Base-by-base conservation (phyloP, 352 stramenopile genomes). In the Aphanomyces stellatus region DNA sequence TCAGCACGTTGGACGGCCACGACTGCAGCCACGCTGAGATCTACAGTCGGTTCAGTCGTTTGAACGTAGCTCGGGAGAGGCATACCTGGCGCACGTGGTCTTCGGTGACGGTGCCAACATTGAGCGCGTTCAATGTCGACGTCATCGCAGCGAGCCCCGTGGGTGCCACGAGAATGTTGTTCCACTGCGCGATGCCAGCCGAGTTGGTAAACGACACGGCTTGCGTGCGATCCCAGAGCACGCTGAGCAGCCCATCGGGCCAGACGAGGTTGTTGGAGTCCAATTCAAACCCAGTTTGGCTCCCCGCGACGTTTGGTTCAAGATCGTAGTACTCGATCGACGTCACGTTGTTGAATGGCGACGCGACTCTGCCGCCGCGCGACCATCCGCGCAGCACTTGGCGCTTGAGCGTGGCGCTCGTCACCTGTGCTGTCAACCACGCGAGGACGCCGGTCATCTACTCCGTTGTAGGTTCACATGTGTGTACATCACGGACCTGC, bases 271-370 rank as follows among this genome's bases (percentile, higher is more conserved):
- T 66, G 0, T 59, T 6, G 11, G 68, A 13, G 1, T 59, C 87
- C 73, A 88, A 83, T 57, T 91, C 83, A 31, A 90, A 90, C 0
- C 83, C 81, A 0, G 61, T 22, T 56, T 90, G 79, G 1, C 74
- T 51, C 3, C 76, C 76, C 5, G 69, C 48, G 15, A 88, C 74
- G 19, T 73, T 69, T 0, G 83, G 83, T 59, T 91, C 83, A 6
- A 91, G 61, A 46, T 90, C 76, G 51, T 88, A 90, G 4, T 74
- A 35, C 7, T 87, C 41, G 37, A 79, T 87, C 0, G 59, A 35
- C 7, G 49, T 22, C 1, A 76, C 69, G 1, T 87, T 35, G 30
- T 79, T 73, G 51, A 90, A 60, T 17, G 73, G 73, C 4, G 78
- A 78, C 4, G 72, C n/a, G 53, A 80, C 88, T 1, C 78, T 91